A percentile compares a stretch with the other conserved stretches of the same genome.
Conservation (phyloP, 805 yeast species). For the Cyberlindnera galapagoensis region DNA sequence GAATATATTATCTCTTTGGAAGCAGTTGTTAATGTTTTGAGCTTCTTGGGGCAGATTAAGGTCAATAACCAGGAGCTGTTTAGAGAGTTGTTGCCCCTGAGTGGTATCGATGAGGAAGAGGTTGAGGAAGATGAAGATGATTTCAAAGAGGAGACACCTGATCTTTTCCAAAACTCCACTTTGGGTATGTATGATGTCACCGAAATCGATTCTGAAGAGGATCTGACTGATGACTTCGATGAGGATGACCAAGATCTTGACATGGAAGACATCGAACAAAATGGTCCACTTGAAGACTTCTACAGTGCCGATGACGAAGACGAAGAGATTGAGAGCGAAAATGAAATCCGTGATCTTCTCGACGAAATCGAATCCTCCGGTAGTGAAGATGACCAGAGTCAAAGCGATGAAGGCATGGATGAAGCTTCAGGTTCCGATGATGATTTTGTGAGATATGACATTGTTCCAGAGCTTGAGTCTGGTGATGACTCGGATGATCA, state of each 20-base stretch:
- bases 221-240: conserved; percentile 43
- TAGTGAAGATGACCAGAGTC: no score
- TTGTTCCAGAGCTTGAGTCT: conserved; percentile 9
- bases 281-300: conserved; percentile 23
- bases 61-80: conserved; percentile 51
- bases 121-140: conserved; percentile 53
- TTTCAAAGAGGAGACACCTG: conserved; percentile 63
- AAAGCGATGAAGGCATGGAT: conserved; percentile 14
- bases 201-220: conserved; percentile 60
- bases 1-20: conserved; percentile 54
- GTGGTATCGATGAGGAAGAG: conserved; percentile 47
- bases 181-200: conserved; percentile 90
- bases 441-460: conserved; percentile 10
- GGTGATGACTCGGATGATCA: not conserved
- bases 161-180: conserved; percentile 80
- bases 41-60: conserved; percentile 49
- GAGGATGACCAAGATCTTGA: conserved; percentile 34
- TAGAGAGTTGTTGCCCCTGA: conserved; percentile 34
- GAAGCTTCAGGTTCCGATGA: conserved; percentile 6
- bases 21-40: conserved; percentile 51
- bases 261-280: conserved; percentile 21
- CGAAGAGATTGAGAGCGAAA: conserved; percentile 27
- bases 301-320: conserved; percentile 31
- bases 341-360: conserved; percentile 25
- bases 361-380: no score